Evolutionary conservation across 495 filamentous ascomycete species (phyloP), one percentile per base, ranked within the genome.

Genomic region (Hypoxylon trugodes): DNA sequence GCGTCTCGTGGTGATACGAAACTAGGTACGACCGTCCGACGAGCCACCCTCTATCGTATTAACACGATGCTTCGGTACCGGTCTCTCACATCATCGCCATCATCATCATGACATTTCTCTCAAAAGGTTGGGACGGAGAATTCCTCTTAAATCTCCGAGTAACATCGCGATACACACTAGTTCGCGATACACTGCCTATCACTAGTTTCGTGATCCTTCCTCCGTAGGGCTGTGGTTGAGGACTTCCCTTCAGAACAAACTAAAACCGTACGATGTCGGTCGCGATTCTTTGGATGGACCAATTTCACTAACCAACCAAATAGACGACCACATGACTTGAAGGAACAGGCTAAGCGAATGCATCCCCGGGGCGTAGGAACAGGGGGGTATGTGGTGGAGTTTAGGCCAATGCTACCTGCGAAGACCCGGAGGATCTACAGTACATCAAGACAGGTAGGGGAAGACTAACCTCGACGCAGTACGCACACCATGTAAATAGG

Each of bases 141-240:
- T 59, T 33, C 52, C 58, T n/a, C n/a, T 49, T 42, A 62, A 67
- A 40, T 62, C 53, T 62, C 64, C 64, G 64, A 62, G 8, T 22
- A n/a, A n/a, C 57, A 22, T 59, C 58, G 24, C 9, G 25, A 54
- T 58, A 16, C 38, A n/a, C 10, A 19, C 33, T 47, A 30, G 46
- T 28, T 43, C 21, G 41, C 45, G 46, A 50, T 48, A 25, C n/a
- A n/a, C n/a, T n/a, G n/a, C n/a, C n/a, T n/a, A n/a, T n/a, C n/a
- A n/a, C n/a, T n/a, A n/a, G n/a, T n/a, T n/a, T n/a, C n/a, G n/a
- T n/a, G n/a, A n/a, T n/a, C n/a, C 13, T 16, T 26, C 24, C 37
- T 40, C 22, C 16, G 37, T 61, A 56, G 38, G 63, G 62, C 49
- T 56, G 36, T 47, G 0, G 4, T 21, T 51, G 16, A 46, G 33